Base-by-base conservation (phyloP, 208 protist genomes). In the Leishmania braziliensis region DNA sequence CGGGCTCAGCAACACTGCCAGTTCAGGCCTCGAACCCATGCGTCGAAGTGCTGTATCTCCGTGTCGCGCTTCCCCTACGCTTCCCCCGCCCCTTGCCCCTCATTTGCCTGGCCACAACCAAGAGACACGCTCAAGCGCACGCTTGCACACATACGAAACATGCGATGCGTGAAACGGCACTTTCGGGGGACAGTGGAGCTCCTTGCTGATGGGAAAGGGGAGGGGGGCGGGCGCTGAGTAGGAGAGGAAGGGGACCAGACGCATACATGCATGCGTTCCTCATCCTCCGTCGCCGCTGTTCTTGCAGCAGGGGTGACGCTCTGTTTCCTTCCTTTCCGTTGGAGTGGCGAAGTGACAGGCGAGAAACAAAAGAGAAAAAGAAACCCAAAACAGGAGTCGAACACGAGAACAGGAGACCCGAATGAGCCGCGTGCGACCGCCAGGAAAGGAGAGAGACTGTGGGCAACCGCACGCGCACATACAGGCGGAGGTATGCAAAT, bases 351-450 rank as follows among this genome's bases (percentile, higher is more conserved):
- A 70, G 26, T 70, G 14, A 70, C 16, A 36, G 26, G n/a, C 5
- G 3, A 12, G 18, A 56, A 10, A 18, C 9, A 46, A 63, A 77
- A 84, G 58, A n/a, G 62, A 63, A 77, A 84, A 72, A n/a, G 56
- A 88, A 80, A 65, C 73, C 2, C 12, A 46, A 20, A 75, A n/a
- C 39, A 62, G 33, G 80, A 5, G 16, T n/a, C 8, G 20, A 81
- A 75, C 36, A 56, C 23, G 39, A 56, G 54, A 75, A 5, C 43
- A 73, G 9, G 5, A 51, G 5, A 53, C 5, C 14, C 0, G 43
- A 2, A 16, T 9, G 4, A 3, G 43, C 2, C 43, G 20, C 43
- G 43, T 29, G 43, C 33, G 39, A 10, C 68, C 46, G 66, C 6
- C 9, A 33, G 8, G 14, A 16, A 29, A 6, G 66, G 16, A 72